A percentile compares a stretch with the other conserved stretches of the same genome.
These are phyloP conservation scores for Mucuna pruriens DNA, from an alignment of 306 rosid genomes.

Conservation along the genomic window DNA sequence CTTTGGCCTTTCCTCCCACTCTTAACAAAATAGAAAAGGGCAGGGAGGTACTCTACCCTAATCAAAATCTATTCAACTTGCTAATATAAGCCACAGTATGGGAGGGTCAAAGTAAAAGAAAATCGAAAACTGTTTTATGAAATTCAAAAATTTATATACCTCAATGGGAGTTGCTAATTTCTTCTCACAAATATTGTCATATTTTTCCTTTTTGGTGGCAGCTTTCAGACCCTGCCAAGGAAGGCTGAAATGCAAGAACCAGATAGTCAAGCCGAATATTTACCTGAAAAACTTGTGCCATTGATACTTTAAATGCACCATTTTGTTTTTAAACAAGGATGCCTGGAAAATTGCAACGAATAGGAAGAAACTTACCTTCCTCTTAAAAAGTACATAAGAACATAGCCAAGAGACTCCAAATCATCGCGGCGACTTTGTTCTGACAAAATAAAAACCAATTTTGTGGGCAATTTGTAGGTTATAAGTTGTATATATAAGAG, in stretches of 20 bases:
- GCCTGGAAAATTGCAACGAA: conserved; percentile 25
- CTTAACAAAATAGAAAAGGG: background rate
- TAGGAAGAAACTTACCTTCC: conserved; percentile 69
- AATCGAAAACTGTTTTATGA: background rate
- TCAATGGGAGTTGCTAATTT: conserved; percentile 79
- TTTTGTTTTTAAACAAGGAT: conserved; percentile 12
- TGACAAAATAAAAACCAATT: conserved; percentile 44
- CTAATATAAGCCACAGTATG: background rate
- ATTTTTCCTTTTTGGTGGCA: conserved; percentile 76
- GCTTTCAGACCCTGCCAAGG: conserved; percentile 97
- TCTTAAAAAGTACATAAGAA: conserved; percentile 80
- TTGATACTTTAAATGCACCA: conserved; percentile 18
- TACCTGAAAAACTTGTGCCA: conserved; percentile 13
- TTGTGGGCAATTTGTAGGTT: conserved; percentile 31
- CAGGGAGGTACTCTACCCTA: background rate
- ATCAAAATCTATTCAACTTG: conserved; percentile 19
- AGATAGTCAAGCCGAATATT: conserved; percentile 31
- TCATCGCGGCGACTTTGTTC: conserved; percentile 96
- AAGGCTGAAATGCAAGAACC: conserved; percentile 64
- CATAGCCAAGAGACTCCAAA: conserved; percentile 90
- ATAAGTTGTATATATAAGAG: conserved; percentile 9
- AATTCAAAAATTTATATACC: conserved; percentile 47
- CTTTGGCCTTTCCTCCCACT: background rate
- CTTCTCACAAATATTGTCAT: conserved; percentile 84
- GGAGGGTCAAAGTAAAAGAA: background rate